Percentiles rank a stretch among this genome's conserved stretches.
Evolutionary conservation across 2,329 filamentous ascomycete genomes (phyloP).

Genomic region (Ophiostoma piceae): DNA sequence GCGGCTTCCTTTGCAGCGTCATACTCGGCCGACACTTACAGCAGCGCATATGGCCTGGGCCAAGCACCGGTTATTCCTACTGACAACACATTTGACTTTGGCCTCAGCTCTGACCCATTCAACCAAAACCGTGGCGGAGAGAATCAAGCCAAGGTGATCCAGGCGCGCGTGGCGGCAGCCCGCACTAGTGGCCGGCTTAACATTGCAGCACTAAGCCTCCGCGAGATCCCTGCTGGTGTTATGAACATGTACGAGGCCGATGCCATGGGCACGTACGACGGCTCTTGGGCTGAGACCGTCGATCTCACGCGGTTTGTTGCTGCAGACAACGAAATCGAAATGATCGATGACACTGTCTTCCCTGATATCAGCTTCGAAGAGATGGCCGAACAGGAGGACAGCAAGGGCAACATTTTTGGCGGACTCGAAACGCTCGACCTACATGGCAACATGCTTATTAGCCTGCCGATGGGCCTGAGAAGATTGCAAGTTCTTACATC

Average conservation of each 20-base stretch:
- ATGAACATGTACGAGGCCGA: slow-evolving; percentile 86
- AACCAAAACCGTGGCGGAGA: slow-evolving; percentile 57
- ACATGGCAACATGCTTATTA: slow-evolving; percentile 72
- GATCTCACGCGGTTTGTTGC: slow-evolving; percentile 79
- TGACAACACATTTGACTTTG: slow-evolving; percentile 54
- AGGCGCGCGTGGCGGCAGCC: slow-evolving; percentile 66
- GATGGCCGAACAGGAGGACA: slow-evolving; percentile 59
- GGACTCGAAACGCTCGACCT: slow-evolving; percentile 76
- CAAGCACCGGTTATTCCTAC: slow-evolving; percentile 43
- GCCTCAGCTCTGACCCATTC: slow-evolving; percentile 61
- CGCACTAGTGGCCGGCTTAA: slow-evolving; percentile 77
- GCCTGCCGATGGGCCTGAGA: slow-evolving; percentile 69
- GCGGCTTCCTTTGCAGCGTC: slow-evolving; percentile 26
- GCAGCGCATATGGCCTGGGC: slow-evolving; percentile 13
- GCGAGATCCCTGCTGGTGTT: slow-evolving; percentile 74
- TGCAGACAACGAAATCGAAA: slow-evolving; percentile 81
- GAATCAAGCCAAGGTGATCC: slow-evolving; percentile 60
- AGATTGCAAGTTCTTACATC: slow-evolving; percentile 68
- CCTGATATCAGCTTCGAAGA: slow-evolving; percentile 61
- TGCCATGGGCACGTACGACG: slow-evolving; percentile 54
- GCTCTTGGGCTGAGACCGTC: slow-evolving; percentile 85
- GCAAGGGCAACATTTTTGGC: slow-evolving; percentile 69
- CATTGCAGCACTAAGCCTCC: slow-evolving; percentile 76
- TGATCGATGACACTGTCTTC: slow-evolving; percentile 68
- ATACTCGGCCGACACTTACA: neutral